Base-by-base conservation (phyloP, 331 rosid genomes). In the Spiraea crenata region DNA sequence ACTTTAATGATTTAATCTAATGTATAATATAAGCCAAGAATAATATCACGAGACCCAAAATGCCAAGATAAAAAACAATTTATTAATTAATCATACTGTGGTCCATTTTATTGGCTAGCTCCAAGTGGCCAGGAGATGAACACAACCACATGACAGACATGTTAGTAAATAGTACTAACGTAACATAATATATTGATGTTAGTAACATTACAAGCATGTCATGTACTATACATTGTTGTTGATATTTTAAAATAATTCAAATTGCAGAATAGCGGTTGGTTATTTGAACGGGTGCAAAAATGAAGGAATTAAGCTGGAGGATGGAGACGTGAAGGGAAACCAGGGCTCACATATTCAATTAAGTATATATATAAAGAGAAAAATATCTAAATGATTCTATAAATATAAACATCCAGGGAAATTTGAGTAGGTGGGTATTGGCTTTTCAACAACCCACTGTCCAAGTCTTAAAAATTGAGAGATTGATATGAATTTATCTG, bases 131-230 rank as follows among this genome's bases (percentile, higher is more conserved):
- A 37, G 75, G 69, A 80, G 71, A 67, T 58, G 51, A 54, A 52
- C 57, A 66, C 72, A 76, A 65, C 75, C 69, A 72, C 58, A 71
- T 46, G 75, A 71, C 67, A 75, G 62, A 66, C 81, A 71, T 67
- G 81, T 66, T 72, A 77, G 7, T 58, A 42, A 71, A 50, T 56
- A 46, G 75, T 65, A 73, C 9, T 62, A 35, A 19, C 54, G 41
- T 76, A 54, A 39, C 31, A 52, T 74, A 51, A 49, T 17, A 52
- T 4, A 51, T 12, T 4, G 25, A 12, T 52, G 12, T 6, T 37
- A 1, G 31, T 2, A 25, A 25, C 2, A 25, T 25, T 25, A 25
- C 31, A 25, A 25, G 31, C 31, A 25, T 25, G 31, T 25, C 31
- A 25, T 25, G 2, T 25, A 25, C 31, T 25, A 25, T 25, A 25